These are phyloP conservation scores for Suillus brevipes DNA, from an alignment of 768 basidiomycete genomes.

Conservation along the genomic window DNA sequence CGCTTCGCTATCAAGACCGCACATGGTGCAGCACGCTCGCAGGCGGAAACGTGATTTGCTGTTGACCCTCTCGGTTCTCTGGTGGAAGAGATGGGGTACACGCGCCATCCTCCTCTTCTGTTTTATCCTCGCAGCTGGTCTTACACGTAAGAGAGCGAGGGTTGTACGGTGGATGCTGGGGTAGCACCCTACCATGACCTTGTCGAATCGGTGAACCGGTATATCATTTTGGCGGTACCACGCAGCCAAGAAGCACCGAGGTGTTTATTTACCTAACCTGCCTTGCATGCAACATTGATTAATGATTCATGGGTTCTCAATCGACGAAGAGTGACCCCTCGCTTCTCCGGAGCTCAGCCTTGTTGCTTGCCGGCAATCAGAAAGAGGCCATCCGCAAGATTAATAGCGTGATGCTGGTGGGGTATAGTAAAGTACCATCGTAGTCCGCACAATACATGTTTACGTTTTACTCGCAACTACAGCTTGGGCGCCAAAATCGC, in stretches of 20 bases:
- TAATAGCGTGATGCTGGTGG: slow-evolving; percentile 8
- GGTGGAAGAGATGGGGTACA: slow-evolving; percentile 66
- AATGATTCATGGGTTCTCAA: not conserved
- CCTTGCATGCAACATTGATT: not conserved
- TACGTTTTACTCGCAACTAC: slow-evolving; percentile 9
- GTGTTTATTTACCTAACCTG: not conserved
- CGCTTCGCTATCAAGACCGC: slow-evolving; percentile 32
- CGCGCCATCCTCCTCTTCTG: slow-evolving; percentile 39
- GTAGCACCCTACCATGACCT: slow-evolving; percentile 1
- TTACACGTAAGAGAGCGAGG: slow-evolving; percentile 20
- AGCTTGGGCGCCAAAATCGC: slow-evolving; percentile 13
- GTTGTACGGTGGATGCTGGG: slow-evolving; percentile 3
- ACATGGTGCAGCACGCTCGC: slow-evolving; percentile 57
- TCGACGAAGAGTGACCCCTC: not conserved
- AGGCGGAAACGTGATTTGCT: slow-evolving; percentile 68
- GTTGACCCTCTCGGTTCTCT: slow-evolving; percentile 59
- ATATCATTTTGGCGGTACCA: not conserved
- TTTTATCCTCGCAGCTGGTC: slow-evolving; percentile 31
- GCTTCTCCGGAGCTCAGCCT: not conserved
- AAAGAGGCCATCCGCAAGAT: not conserved
- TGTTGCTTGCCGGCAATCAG: not conserved
- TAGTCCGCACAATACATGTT: slow-evolving; percentile 9
- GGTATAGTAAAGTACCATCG: slow-evolving; percentile 12
- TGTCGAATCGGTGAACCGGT: not conserved
- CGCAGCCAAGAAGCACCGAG: not conserved